Base-by-base conservation (phyloP, 2,329 filamentous ascomycete genomes). In the Talaromyces sp. region DNA sequence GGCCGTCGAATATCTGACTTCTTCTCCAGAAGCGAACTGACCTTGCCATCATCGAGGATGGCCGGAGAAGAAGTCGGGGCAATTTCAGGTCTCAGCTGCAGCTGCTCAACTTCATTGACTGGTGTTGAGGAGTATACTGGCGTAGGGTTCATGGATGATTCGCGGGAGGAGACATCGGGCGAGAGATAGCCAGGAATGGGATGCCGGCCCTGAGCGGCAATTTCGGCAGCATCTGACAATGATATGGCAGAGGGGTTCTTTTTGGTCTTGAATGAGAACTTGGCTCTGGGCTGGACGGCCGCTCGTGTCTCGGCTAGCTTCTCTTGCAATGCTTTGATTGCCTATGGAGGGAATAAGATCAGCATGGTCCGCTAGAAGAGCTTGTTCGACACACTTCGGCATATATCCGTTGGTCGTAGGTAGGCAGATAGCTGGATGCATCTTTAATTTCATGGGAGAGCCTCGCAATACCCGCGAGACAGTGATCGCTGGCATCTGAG, bases 321-420 rank as follows among this genome's bases (percentile, higher is more conserved):
- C 60, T 93, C 90, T 19, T 88, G 88, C 14, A 97, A 80, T 17
- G 83, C 83, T 79, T 95, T 96, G 75, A 97, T 86, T 24, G 89
- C 85, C 86, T 91, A 67, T 46, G 27, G 54, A 50, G 21, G 31
- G 24, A 9, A 31, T 27, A 55, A 10, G 41, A 58, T 75, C 61
- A 75, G 65, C 51, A 56, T 6, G 2, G 32, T 32, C 31, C 19
- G 27, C 35, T 31, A 14, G 19, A 49, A 54, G 13, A 32, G 38
- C 10, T 56, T 46, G 43, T 51, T 17, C 31, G 41, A 63, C 67
- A 58, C 75, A 92, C 90, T 78, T 93, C 87, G 50, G 88, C 85
- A 71, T 96, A 98, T 26, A 89, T 88, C 67, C 90, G 86, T 73
- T 95, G 91, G 69, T 98, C 95, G 71, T 97, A 96, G 8, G 91